Percentiles rank a stretch among this genome's conserved stretches.
These are phyloP conservation scores for Margaritispora aquatica DNA, from an alignment of 495 filamentous ascomycete species.

Conservation along the genomic window DNA sequence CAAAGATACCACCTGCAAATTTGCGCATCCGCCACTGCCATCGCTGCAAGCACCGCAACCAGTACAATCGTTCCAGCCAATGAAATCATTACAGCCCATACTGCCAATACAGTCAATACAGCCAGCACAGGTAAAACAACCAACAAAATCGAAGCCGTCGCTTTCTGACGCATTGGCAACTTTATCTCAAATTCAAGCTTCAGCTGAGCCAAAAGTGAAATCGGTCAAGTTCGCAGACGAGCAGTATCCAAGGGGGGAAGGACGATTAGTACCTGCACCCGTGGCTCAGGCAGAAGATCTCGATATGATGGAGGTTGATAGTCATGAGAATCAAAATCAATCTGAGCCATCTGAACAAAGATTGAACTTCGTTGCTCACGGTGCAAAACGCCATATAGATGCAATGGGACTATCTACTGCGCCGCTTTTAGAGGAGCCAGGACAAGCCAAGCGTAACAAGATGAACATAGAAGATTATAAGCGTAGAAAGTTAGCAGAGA, in stretches of 20 bases:
- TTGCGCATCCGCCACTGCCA: background rate
- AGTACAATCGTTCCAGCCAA: no score
- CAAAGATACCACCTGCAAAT: background rate
- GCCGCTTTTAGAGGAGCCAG: background rate
- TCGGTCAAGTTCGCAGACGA: background rate
- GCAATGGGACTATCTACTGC: background rate
- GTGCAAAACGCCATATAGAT: no score
- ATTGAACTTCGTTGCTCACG: no score
- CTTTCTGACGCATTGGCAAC: no score
- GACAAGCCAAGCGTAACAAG: background rate
- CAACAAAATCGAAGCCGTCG: no score
- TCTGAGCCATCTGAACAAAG: background rate
- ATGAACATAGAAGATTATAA: slow-evolving; percentile 10
- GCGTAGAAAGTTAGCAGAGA: slow-evolving; percentile 1
- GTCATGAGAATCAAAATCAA: background rate
- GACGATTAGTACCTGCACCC: background rate
- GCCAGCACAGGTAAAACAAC: no score
- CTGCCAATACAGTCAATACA: no score
- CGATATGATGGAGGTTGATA: background rate
- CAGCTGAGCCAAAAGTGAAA: background rate
- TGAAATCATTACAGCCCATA: no score
- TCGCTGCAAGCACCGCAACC: background rate
- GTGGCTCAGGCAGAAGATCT: background rate
- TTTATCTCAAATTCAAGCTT: no score
- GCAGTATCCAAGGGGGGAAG: background rate